Base-by-base conservation (phyloP, 2,329 filamentous ascomycete species). In the Septoria petroselini region DNA sequence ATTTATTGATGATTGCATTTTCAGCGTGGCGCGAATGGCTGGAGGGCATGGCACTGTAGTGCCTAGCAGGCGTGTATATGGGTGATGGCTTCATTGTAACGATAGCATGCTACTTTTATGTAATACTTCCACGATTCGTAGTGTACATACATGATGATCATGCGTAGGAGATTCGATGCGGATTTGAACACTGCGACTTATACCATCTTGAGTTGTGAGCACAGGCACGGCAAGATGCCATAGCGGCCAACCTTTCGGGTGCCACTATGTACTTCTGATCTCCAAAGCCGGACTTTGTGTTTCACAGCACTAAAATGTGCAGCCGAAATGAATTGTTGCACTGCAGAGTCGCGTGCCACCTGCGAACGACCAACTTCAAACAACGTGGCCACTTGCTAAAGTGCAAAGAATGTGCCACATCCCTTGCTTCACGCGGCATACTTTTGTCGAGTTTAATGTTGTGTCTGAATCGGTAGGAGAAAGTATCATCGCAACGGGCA, bases 291-390 rank as follows among this genome's bases (percentile, higher is more conserved):
- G 41, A 34, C 30, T 34, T 11, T 15, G 21, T 12, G 21, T 18
- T 29, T 37, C 33, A 45, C 33, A 38, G 42, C 33, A 21, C 42
- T 45, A 45, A 21, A 7, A 27, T 19, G 11, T 45, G 14, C 23
- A 45, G 33, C 42, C 42, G 42, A 45, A 38, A 45, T 45, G 42
- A 45, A 19, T 29, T 19, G 42, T 38, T 11, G 42, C 42, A 38
- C 42, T 29, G 29, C 42, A 42, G 30, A 6, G 14, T 15, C 11
- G 5, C 30, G 11, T 12, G 30, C 12, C 6, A 12, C n/a, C 30
- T 33, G 30, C 30, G 30, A 33, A 33, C 30, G 30, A 33, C 30
- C n/a, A 5, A 33, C 30, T 33, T 33, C 30, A 12, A 33, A 12
- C 30, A 33, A 12, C 14, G 30, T 33, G 14, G 23, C 23, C 23